Base-by-base conservation (phyloP, 495 filamentous ascomycete genomes). In the Trichoderma parareesei region DNA sequence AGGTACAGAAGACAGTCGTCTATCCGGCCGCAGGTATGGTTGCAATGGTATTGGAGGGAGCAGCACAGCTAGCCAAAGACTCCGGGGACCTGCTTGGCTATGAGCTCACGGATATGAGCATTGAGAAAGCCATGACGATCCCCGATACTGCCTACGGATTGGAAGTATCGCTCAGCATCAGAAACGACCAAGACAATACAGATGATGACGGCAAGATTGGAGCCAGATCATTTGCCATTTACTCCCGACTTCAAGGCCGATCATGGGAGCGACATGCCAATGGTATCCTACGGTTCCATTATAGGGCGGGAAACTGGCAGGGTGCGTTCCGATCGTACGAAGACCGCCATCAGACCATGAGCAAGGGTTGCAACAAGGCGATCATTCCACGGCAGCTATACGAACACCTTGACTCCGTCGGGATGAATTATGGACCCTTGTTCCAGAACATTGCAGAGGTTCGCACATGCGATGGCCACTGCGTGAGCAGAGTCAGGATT, bases 361-460 rank as follows among this genome's bases (percentile, higher is more conserved):
- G 9, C 33, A 20, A 33, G 35, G 18, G 27, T 11, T 72, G 64
- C 63, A 43, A 67, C 10, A 65, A 66, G 16, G n/a, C 62, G 2
- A 48, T 71, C 4, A 59, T 65, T 33, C 68, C 72, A 11, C 64
- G 69, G 27, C 67, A 72, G 48, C 62, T 76, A 33, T 76, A 76
- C 38, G 67, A 70, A 46, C 48, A 63, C 4, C 65, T 72, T 2
- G 77, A 81, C 38, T 62, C 65, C 33, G 64, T 74, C 18, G 74
- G 74, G 1, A 69, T 85, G 44, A 68, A 76, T 10, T 85, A 83
- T 65, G 83, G 83, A 0, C 74, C 76, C 0, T 59, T 74, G 1
- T 86, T 86, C 69, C 75, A 71, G 33, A 74, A 74, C 60, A 67
- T 74, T 11, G 27, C 27, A 2, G 67, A 66, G 16, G 64, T 71